A percentile compares a stretch with the other conserved stretches of the same genome.
phyloP scores from a whole-genome alignment of 1,284 basidiomycete species.

The Serendipita sp. region DNA sequence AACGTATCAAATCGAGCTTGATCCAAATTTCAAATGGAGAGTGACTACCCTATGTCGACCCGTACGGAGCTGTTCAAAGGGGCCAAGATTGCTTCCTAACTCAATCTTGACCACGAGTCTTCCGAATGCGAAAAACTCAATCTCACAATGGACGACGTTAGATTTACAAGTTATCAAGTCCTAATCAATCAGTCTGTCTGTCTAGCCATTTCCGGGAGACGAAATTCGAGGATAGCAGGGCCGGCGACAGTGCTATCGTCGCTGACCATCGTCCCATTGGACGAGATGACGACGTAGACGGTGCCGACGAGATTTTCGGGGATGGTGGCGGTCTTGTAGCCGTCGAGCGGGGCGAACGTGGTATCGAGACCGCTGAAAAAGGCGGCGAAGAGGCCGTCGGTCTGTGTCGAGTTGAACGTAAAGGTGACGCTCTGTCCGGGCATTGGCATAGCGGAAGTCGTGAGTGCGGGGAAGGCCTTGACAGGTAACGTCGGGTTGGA shows the following conservation, averaged over 20 bases:
- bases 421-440: slow-evolving; percentile 21
- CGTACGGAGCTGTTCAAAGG: too few relatives aligned
- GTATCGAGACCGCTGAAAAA: slow-evolving; percentile 27
- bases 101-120: too few relatives aligned
- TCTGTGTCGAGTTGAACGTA: slow-evolving; percentile 17
- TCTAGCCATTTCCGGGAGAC: neutral
- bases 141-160: too few relatives aligned
- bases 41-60: too few relatives aligned
- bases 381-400: slow-evolving; percentile 22
- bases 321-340: slow-evolving; percentile 22
- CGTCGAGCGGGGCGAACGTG: slow-evolving; percentile 22
- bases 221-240: slow-evolving; percentile 24
- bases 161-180: too few relatives aligned
- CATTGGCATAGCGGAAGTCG: slow-evolving; percentile 14
- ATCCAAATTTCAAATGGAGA: too few relatives aligned
- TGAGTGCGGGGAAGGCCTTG: slow-evolving; percentile 28
- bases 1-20: too few relatives aligned
- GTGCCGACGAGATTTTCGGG: slow-evolving; percentile 23
- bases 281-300: slow-evolving; percentile 26
- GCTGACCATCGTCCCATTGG: slow-evolving; percentile 19
- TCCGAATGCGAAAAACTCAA: too few relatives aligned
- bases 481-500: slow-evolving; percentile 30
- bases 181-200: neutral
- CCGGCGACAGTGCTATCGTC: slow-evolving; percentile 33
- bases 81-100: too few relatives aligned